phyloP scores from a whole-genome alignment of 2,329 filamentous ascomycete species.

The Fragosphaeria purpurea region DNA sequence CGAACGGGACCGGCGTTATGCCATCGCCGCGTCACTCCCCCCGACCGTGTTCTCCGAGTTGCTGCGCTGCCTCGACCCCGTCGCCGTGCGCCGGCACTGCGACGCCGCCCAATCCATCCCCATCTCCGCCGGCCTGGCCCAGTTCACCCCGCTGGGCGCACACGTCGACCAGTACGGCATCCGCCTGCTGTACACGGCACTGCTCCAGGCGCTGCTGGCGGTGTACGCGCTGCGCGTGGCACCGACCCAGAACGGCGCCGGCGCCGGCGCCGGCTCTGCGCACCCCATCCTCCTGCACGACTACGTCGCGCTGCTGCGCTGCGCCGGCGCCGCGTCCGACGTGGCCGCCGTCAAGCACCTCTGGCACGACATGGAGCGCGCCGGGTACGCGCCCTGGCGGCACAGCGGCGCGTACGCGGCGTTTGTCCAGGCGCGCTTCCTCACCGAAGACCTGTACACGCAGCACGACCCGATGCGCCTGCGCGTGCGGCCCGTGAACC shows the following conservation, averaged over 20 bases:
- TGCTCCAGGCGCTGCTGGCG: slow-evolving; percentile 26
- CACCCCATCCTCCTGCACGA: slow-evolving; percentile 27
- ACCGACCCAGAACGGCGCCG: too few species aligned
- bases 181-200: slow-evolving; percentile 28
- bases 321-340: slow-evolving; percentile 36
- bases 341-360: slow-evolving; percentile 22
- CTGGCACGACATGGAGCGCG: slow-evolving; percentile 11
- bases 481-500: slow-evolving; percentile 24
- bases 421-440: slow-evolving; percentile 37
- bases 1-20: not conserved
- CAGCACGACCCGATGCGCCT: slow-evolving; percentile 33
- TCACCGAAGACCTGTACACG: slow-evolving; percentile 35
- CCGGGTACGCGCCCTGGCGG: slow-evolving; percentile 14
- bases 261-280: slow-evolving; percentile 9
- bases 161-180: slow-evolving; percentile 35
- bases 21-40: slow-evolving; percentile 33
- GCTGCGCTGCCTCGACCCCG: slow-evolving; percentile 51
- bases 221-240: slow-evolving; percentile 24
- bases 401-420: slow-evolving; percentile 29
- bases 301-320: slow-evolving; percentile 35
- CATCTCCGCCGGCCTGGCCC: slow-evolving; percentile 29
- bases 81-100: slow-evolving; percentile 35
- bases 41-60: slow-evolving; percentile 52
- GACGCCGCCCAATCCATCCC: slow-evolving; percentile 35
- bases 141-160: slow-evolving; percentile 26